phyloP scores from a whole-genome alignment of 257 asterid genomes.

The Fraxinus quadrangulata region DNA sequence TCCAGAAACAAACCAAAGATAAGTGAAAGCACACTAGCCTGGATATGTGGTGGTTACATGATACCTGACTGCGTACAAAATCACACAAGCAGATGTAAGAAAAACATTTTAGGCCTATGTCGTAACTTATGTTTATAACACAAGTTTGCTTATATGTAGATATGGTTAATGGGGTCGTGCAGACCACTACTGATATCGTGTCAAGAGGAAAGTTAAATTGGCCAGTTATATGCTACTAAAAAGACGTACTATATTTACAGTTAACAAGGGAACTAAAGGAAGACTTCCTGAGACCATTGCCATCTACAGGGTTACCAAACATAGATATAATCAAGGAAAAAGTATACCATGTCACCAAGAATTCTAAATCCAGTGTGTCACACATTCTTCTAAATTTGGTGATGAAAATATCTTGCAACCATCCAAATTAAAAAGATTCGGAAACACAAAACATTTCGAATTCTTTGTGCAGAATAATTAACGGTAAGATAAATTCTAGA shows the following conservation, averaged over 20 bases:
- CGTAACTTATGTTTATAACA: background rate
- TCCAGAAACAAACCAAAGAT: constrained; percentile 1
- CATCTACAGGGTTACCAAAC: background rate
- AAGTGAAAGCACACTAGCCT: constrained; percentile 56
- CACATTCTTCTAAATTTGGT: background rate
- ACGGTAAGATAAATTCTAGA: background rate
- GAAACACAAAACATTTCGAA: background rate
- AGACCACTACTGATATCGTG: background rate
- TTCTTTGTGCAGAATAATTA: background rate
- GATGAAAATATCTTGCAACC: background rate
- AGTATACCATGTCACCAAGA: background rate
- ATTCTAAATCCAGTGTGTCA: background rate
- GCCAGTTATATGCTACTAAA: background rate
- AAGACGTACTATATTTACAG: background rate
- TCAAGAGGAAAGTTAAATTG: background rate
- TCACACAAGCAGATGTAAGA: constrained; percentile 25
- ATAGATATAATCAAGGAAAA: background rate
- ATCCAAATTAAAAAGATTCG: background rate
- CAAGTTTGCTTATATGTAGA: background rate
- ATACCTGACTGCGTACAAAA: constrained; percentile 69
- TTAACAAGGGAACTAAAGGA: background rate
- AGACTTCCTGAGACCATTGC: background rate
- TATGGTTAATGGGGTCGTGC: background rate
- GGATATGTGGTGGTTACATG: constrained; percentile 48
- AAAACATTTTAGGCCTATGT: background rate